phyloP scores from a whole-genome alignment of 805 yeast genomes.

The Starmerella stellata region DNA sequence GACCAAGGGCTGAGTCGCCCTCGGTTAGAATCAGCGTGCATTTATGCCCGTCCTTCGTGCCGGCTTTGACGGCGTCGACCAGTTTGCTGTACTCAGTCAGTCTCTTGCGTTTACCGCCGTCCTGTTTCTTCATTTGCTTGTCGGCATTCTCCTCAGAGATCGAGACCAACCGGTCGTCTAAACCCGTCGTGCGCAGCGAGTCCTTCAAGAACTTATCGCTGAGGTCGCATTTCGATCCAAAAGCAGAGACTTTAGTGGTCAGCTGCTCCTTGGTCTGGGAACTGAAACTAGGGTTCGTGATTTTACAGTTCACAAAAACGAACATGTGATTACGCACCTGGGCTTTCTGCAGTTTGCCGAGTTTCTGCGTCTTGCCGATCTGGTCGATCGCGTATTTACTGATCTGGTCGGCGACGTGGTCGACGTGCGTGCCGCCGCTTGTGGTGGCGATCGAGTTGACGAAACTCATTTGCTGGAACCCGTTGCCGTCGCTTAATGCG shows the following conservation, averaged over 20 bases:
- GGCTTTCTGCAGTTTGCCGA: constrained; percentile 61
- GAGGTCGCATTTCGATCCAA: constrained; percentile 70
- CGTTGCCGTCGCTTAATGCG: constrained; percentile 68
- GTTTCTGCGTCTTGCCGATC: constrained; percentile 34
- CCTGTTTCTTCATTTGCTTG: constrained; percentile 68
- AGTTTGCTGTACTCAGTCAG: constrained; percentile 76
- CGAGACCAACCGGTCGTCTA: constrained; percentile 48
- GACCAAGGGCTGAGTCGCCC: constrained; percentile 87
- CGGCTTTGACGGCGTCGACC: constrained; percentile 92
- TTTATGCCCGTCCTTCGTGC: constrained; percentile 76
- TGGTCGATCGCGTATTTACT: constrained; percentile 62
- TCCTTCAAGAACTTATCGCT: constrained; percentile 60
- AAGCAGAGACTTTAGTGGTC: constrained; percentile 72
- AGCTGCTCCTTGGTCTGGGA: constrained; percentile 94
- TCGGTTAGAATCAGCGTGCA: constrained; percentile 89
- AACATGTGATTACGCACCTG: constrained; percentile 85
- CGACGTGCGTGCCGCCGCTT: constrained; percentile 90
- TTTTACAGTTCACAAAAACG: constrained; percentile 71
- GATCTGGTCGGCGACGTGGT: constrained; percentile 66
- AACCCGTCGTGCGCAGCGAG: constrained; percentile 48
- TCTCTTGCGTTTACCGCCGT: constrained; percentile 55
- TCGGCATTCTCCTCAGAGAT: constrained; percentile 81
- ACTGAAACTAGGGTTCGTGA: constrained; percentile 93
- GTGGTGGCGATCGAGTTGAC: constrained; percentile 97
- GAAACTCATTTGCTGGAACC: constrained; percentile 83